Conservation (phyloP, 2,329 filamentous ascomycete species). For the Thielaviopsis euricoi region DNA sequence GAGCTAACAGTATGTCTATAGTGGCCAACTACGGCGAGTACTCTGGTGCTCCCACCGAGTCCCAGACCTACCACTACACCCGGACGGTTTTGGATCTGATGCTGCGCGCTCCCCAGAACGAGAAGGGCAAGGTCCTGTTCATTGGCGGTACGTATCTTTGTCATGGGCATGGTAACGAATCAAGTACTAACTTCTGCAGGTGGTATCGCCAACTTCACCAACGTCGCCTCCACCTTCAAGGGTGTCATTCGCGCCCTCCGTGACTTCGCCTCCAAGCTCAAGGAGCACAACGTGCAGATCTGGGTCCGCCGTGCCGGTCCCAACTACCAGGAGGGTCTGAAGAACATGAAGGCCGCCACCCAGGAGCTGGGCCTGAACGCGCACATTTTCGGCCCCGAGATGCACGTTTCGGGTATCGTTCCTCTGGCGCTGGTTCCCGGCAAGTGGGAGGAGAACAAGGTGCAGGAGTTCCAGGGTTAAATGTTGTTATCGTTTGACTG, state of each 20-base stretch:
- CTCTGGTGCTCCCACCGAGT: constrained; percentile 96
- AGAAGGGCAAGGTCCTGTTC: constrained; percentile 96
- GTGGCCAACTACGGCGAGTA: constrained; percentile 99
- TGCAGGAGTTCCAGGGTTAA: constrained; percentile 45
- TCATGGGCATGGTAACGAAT: not conserved
- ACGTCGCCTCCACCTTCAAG: constrained; percentile 98
- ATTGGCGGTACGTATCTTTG: constrained; percentile 52
- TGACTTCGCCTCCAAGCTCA: constrained; percentile 69
- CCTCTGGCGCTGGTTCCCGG: constrained; percentile 66
- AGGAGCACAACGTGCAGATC: constrained; percentile 96
- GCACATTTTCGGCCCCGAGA: constrained; percentile 55
- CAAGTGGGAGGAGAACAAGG: constrained; percentile 43
- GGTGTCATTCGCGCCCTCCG: constrained; percentile 93
- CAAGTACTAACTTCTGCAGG: constrained; percentile 1
- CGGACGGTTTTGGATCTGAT: constrained; percentile 93
- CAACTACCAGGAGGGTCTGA: constrained; percentile 99
- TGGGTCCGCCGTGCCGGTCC: constrained; percentile 79
- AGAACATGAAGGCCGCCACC: constrained; percentile 97
- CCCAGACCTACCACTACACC: constrained; percentile 98
- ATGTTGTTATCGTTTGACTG: constrained; percentile 1
- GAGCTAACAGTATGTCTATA: not conserved
- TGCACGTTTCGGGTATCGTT: constrained; percentile 96
- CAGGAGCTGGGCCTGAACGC: constrained; percentile 71
- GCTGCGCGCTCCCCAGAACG: constrained; percentile 71
- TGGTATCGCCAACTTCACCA: constrained; percentile 99